Evolutionary conservation across 306 rosid genomes (phyloP), one percentile per base, ranked within the genome.

Genomic region (Hippophae rhamnoides): DNA sequence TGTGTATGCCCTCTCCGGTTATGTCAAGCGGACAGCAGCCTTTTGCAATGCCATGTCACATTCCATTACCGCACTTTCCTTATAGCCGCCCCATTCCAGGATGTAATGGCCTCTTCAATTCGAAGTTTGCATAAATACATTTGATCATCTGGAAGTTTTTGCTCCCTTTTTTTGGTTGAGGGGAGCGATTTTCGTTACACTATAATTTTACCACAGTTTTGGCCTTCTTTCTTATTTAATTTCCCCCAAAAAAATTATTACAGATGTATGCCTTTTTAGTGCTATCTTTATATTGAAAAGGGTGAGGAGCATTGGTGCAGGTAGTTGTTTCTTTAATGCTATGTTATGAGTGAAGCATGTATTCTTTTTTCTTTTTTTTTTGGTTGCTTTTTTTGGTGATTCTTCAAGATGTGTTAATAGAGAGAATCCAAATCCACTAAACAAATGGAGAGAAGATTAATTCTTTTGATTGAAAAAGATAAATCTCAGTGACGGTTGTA

Each of bases 21-120:
- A 40, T 84, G 70, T 60, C 83, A 43, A 58, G 61, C 49, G 79
- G 73, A 52, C 90, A 77, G 56, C 97, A 81, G 46, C 78, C 82
- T 52, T 82, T 73, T 67, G 69, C 79, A 10, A 61, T 78, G 74
- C 97, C 83, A 55, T 79, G 62, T 72, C 83, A 66, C 75, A 57
- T 75, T 51, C 94, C 84, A 26, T 46, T 72, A 65, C 79, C 84
- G 31, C 51, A 78, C 61, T 77, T 72, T 69, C 83, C 78, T 27
- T 59, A 75, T 31, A 65, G 72, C 40, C 78, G 78, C 58, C 83
- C 84, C 25, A 72, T 75, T 70, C 73, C 86, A n/a, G 85, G 77
- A 75, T 63, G 88, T 58, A 75, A 81, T 64, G 80, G 76, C 49
- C 65, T 67, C 69, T 76, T 65, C 52, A 50, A 65, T 72, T 9